phyloP scores from a whole-genome alignment of 1,284 basidiomycete genomes.

The Mycosarcoma maydis region DNA sequence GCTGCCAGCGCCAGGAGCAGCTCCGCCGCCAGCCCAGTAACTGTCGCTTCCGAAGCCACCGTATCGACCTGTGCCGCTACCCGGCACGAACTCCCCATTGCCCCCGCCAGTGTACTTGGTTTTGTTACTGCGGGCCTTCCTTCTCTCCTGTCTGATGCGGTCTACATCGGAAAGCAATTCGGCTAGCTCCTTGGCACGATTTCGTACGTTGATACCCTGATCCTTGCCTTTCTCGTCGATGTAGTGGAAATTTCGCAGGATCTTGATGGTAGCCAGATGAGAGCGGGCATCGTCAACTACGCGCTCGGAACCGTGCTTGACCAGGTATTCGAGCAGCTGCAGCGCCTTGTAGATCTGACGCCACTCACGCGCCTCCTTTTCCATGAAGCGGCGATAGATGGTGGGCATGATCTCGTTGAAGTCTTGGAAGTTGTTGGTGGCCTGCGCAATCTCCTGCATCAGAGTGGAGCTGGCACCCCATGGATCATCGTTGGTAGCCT shows the following conservation, averaged over 20 bases:
- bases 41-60: slow-evolving; percentile 84
- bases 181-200: slow-evolving; percentile 89
- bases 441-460: slow-evolving; percentile 98
- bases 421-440: slow-evolving; percentile 93
- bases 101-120: slow-evolving; percentile 89
- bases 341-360: slow-evolving; percentile 99
- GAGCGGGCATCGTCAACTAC: slow-evolving; percentile 97
- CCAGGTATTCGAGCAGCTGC: slow-evolving; percentile 90
- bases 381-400: slow-evolving; percentile 82
- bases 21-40: slow-evolving; percentile 69
- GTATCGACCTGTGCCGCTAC: slow-evolving; percentile 74
- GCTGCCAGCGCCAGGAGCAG: slow-evolving; percentile 70
- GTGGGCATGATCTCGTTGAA: slow-evolving; percentile 99
- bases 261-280: slow-evolving; percentile 94
- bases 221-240: slow-evolving; percentile 99
- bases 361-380: slow-evolving; percentile 98
- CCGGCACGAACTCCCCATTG: slow-evolving; percentile 78
- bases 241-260: slow-evolving; percentile 97
- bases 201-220: slow-evolving; percentile 97
- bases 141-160: slow-evolving; percentile 84
- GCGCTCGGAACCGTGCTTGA: slow-evolving; percentile 98
- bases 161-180: slow-evolving; percentile 91
- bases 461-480: slow-evolving; percentile 98
- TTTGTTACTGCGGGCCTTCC: slow-evolving; percentile 92
- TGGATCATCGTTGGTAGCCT: slow-evolving; percentile 97